Evolutionary conservation across 768 basidiomycete genomes (phyloP), one percentile per base, ranked within the genome.

Genomic region (Sporobolomyces roseus): DNA sequence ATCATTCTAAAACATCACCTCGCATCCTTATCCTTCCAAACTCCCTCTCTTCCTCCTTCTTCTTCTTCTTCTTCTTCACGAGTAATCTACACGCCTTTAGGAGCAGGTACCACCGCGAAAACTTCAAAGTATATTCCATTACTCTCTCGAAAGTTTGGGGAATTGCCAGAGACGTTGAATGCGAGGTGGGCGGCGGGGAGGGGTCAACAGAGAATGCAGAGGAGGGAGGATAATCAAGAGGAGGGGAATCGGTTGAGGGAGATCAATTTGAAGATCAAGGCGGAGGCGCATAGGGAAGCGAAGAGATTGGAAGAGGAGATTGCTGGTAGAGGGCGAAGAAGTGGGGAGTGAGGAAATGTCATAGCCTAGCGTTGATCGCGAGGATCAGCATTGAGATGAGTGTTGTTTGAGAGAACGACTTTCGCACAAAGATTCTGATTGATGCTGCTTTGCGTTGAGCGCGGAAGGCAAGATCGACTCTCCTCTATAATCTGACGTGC

Each of bases 131-230:
- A 93, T 72, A 81, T 84, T 19, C 86, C 86, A 10, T 72, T 99
- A 36, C 75, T 93, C 58, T 72, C 81, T 63, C 82, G 93, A 67
- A 84, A 85, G 61, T 82, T 90, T 61, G 79, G 88, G 33, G 88
- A 90, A 65, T 82, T 82, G 10, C 85, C 88, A 0, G 88, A 89
- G 38, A 84, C 85, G 19, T 83, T 84, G 29, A 94, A 97, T 76
- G 85, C 86, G 74, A 83, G 88, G 61, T 97, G 89, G 88, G 82
- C 87, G 68, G 75, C 82, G 23, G 88, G 88, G 16, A 64, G 76
- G 65, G 77, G 78, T 30, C 61, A 61, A 73, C 68, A 68, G 55
- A 55, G 69, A 45, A 64, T 72, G 54, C 53, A 66, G 41, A 61
- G 63, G 33, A 19, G 62, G 55, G 72, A 56, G 43, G 64, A 65